These are phyloP conservation scores for Moesziomyces parantarcticus DNA, from an alignment of 1,284 basidiomycete genomes.

Conservation along the genomic window DNA sequence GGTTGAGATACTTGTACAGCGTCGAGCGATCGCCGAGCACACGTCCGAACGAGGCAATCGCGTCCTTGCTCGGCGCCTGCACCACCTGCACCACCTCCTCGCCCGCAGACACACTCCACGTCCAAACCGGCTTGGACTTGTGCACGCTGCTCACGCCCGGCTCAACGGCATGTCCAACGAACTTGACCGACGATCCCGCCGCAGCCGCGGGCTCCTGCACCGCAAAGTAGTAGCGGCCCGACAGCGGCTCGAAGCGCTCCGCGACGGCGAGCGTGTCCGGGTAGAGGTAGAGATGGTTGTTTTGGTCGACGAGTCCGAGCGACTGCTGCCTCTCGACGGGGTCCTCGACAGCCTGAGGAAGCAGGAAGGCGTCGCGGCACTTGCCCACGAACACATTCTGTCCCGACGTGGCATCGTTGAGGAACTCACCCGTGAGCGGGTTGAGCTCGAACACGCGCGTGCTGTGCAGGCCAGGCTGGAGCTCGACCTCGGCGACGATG, in stretches of 20 bases:
- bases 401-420: conserved; percentile 40
- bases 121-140: conserved; percentile 48
- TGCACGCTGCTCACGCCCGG: conserved; percentile 36
- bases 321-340: conserved; percentile 69
- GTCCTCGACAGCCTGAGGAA: conserved; percentile 45
- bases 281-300: conserved; percentile 65
- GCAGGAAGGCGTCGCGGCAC: conserved; percentile 53
- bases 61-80: conserved; percentile 19
- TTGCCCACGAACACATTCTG: conserved; percentile 46
- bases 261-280: conserved; percentile 50
- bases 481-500: conserved; percentile 59
- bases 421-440: conserved; percentile 61
- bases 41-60: conserved; percentile 72
- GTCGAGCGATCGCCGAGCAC: conserved; percentile 88
- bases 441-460: conserved; percentile 65
- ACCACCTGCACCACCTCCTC: conserved; percentile 47
- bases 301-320: conserved; percentile 75
- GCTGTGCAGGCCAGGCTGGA: conserved; percentile 32
- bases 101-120: conserved; percentile 40
- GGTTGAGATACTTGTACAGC: conserved; percentile 94
- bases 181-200: conserved; percentile 8
- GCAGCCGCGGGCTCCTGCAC: conserved; percentile 12
- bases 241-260: conserved; percentile 37
- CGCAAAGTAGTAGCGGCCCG: conserved; percentile 39
- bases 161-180: conserved; percentile 46